These are phyloP conservation scores for Aspergillus nidulans DNA, from an alignment of 495 filamentous ascomycete genomes.

Conservation along the genomic window DNA sequence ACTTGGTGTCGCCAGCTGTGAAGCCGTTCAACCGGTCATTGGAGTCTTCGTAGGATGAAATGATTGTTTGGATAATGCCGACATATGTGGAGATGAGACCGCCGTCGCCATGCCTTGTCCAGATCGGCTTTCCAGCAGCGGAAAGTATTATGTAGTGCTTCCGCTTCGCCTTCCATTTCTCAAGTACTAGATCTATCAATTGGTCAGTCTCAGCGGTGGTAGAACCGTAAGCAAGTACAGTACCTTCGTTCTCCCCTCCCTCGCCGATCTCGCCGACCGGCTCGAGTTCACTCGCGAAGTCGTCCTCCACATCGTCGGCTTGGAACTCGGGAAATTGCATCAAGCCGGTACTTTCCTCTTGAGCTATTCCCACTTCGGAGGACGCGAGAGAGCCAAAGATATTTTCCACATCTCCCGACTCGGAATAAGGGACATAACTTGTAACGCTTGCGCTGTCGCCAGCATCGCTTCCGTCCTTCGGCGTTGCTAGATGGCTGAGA, in stretches of 20 bases:
- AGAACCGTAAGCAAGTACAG: conserved; percentile 4
- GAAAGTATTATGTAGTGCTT: conserved; percentile 98
- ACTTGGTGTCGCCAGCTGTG: conserved; percentile 74
- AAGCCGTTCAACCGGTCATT: conserved; percentile 75
- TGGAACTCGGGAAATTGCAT: conserved; percentile 49
- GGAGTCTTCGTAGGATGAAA: conserved; percentile 87
- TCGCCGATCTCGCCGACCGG: conserved; percentile 61
- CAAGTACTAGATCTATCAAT: conserved; percentile 56
- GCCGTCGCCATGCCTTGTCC: conserved; percentile 88
- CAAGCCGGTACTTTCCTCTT: conserved; percentile 28
- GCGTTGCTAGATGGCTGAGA: conserved; percentile 42
- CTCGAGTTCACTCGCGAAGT: conserved; percentile 75
- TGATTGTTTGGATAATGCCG: conserved; percentile 95
- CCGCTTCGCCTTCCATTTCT: conserved; percentile 76
- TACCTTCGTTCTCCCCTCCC: conserved; percentile 65
- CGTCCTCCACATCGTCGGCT: conserved; percentile 50
- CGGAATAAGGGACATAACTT: conserved; percentile 74
- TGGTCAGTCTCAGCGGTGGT: conserved; percentile 4
- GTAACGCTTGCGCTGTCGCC: conserved; percentile 79
- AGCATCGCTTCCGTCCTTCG: conserved; percentile 52
- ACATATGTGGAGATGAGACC: conserved; percentile 85
- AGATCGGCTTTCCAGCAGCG: conserved; percentile 96
- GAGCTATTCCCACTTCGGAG: conserved; percentile 17
- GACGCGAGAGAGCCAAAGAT: conserved; percentile 65
- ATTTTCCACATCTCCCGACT: conserved; percentile 74